These are phyloP conservation scores for Actinomucor elegans DNA, from an alignment of 371 early-diverging fungal genomes.

Conservation along the genomic window DNA sequence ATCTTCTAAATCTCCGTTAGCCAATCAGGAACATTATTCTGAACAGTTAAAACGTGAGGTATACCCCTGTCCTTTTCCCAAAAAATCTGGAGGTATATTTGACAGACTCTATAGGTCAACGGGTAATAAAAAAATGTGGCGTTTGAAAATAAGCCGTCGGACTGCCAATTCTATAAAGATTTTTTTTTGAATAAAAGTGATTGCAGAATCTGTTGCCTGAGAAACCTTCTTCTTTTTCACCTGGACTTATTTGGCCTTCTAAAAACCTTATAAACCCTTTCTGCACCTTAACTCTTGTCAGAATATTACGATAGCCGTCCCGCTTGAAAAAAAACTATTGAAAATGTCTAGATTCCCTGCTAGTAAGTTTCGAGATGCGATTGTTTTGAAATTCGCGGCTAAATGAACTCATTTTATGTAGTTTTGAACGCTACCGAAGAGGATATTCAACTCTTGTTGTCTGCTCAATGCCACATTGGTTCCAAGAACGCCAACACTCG, in stretches of 20 bases:
- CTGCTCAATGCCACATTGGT: constrained; percentile 90
- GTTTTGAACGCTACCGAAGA: constrained; percentile 77
- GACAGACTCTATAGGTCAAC: too few relatives aligned
- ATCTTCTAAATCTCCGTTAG: too few relatives aligned
- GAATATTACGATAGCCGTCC: constrained; percentile 33
- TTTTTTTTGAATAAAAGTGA: too few relatives aligned
- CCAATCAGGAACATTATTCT: too few relatives aligned
- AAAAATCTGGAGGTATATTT: too few relatives aligned
- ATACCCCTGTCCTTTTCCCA: too few relatives aligned
- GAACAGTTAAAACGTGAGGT: too few relatives aligned
- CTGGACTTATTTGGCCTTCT: constrained; percentile 26
- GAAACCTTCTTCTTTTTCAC: constrained; percentile 19
- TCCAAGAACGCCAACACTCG: constrained; percentile 87
- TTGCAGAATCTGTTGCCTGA: too few relatives aligned
- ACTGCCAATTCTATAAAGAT: too few relatives aligned
- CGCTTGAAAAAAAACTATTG: constrained; percentile 8
- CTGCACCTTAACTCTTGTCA: constrained; percentile 34
- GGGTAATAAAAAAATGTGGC: too few relatives aligned
- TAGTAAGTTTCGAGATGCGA: constrained; percentile 6
- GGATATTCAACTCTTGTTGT: constrained; percentile 89
- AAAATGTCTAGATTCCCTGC: constrained; percentile 30
- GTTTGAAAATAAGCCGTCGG: too few relatives aligned
- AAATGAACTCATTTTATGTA: too few relatives aligned
- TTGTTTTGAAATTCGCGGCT: neutral
- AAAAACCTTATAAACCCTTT: constrained; percentile 5